A percentile compares a stretch with the other conserved stretches of the same genome.
Evolutionary conservation across 768 basidiomycete genomes (phyloP).

Genomic region (Russula abietina): DNA sequence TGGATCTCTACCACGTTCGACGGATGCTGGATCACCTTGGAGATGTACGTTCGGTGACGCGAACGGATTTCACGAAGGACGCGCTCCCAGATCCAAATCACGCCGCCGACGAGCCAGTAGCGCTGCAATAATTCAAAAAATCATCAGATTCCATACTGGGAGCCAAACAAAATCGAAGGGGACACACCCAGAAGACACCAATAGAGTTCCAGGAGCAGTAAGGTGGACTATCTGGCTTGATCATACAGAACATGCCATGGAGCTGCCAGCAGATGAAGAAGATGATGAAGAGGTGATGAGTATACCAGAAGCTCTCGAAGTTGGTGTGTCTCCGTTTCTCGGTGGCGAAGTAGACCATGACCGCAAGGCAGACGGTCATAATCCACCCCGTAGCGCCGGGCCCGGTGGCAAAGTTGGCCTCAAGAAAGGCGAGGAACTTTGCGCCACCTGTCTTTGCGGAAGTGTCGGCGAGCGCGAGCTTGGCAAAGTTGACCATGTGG

Average conservation of each 20-base stretch:
- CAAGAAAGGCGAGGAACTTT: conserved; percentile 63
- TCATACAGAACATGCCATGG: conserved; percentile 97
- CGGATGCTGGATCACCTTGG: conserved; percentile 93
- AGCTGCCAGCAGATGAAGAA: conserved; percentile 96
- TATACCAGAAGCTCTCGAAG: conserved; percentile 89
- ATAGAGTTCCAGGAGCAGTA: conserved; percentile 81
- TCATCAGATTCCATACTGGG: not conserved
- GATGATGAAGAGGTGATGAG: conserved; percentile 81
- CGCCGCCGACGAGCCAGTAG: conserved; percentile 84
- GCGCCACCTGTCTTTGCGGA: conserved; percentile 48
- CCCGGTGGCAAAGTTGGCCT: conserved; percentile 74
- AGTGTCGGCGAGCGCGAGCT: conserved; percentile 52
- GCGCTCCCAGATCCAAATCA: conserved; percentile 83
- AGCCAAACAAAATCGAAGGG: not conserved
- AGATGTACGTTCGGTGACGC: conserved; percentile 86
- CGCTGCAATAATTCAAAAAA: conserved; percentile 41
- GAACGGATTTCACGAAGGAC: conserved; percentile 88
- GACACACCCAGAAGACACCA: conserved; percentile 91
- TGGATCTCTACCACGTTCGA: conserved; percentile 92
- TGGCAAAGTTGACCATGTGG: conserved; percentile 81
- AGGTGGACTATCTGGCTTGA: conserved; percentile 82
- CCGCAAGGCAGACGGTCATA: conserved; percentile 64
- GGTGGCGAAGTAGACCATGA: conserved; percentile 82
- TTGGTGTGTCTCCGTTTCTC: conserved; percentile 72
- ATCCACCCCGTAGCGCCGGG: conserved; percentile 85